Evolutionary conservation across 345 rosid genomes (phyloP), one percentile per base, ranked within the genome.

Genomic region (Erysimum cheiranthoides): DNA sequence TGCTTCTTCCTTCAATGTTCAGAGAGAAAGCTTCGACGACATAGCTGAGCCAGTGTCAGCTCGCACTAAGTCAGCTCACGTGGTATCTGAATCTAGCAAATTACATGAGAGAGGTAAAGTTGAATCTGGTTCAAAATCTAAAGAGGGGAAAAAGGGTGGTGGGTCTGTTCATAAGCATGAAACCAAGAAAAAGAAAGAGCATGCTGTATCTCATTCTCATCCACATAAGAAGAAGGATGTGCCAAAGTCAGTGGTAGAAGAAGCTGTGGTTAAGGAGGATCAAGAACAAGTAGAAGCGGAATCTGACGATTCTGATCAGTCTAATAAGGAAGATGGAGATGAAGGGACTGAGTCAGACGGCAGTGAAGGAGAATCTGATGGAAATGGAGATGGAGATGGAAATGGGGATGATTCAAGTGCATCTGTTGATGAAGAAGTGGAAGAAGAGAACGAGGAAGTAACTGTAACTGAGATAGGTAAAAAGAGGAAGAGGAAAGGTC

Each of bases 21-120:
- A 70, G 36, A 89, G 95, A 58, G 89, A 90, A 66, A 94, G 91
- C 85, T 94, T 94, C 64, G 96, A 89, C 28, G 98, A 94, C 56
- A 87, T 94, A n/a, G 82, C 86, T 66, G 93, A 90, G 75, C 97
- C 96, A 3, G 88, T 84, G 12, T 73, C 96, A 30, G 82, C 88
- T 14, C 66, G 74, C 39, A 47, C 87, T 18, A 81, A 56, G 68
- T n/a, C 69, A 78, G 62, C 78, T 62, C 67, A 73, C 39, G 27
- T 27, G 5, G 83, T 78, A 35, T 80, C 64, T 42, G 84, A 79
- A 68, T 32, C 79, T 36, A 69, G 40, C 45, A 73, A 66, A 36
- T 64, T 70, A 71, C 76, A 79, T 39, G 84, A 61, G 63, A 77
- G 62, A 61, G 60, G 27, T 54, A 81, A 78, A 61, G 68, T 32